Conservation (phyloP, 805 yeast genomes). For the Torulaspora franciscae region DNA sequence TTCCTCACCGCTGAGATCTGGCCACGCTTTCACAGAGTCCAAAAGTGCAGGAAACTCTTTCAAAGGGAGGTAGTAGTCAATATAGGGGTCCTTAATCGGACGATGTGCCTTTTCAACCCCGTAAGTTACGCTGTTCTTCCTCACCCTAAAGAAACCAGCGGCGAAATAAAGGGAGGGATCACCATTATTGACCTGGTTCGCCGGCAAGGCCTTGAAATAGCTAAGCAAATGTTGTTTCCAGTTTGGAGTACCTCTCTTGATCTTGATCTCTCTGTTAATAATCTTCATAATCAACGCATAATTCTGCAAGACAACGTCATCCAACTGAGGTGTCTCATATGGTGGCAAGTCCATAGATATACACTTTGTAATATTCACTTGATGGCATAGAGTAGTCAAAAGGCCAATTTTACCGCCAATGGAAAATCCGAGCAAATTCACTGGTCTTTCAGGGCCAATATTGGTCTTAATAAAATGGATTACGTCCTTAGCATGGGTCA, state of each 20-base stretch:
- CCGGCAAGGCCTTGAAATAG: constrained; percentile 19
- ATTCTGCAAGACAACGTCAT: constrained; percentile 20
- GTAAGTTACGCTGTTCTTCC: constrained; percentile 13
- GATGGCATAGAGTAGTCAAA: constrained; percentile 37
- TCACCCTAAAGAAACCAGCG: constrained; percentile 27
- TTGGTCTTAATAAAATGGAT: constrained; percentile 33
- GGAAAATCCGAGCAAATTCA: constrained; percentile 48
- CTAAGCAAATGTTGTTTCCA: constrained; percentile 24
- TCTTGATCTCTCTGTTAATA: constrained; percentile 18
- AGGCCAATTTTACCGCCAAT: constrained; percentile 60
- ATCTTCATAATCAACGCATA: constrained; percentile 23
- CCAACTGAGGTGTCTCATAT: constrained; percentile 22
- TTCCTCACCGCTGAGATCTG: constrained; percentile 12
- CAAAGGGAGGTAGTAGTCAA: constrained; percentile 23
- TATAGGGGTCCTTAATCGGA: constrained; percentile 12
- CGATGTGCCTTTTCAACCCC: constrained; percentile 7
- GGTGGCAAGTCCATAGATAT: constrained; percentile 42
- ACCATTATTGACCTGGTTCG: constrained; percentile 15
- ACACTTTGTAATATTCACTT: constrained; percentile 35
- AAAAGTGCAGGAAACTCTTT: constrained; percentile 27
- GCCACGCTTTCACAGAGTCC: constrained; percentile 25
- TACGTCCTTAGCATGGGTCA: constrained; percentile 42
- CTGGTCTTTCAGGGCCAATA: constrained; percentile 25
- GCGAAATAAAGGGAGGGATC: constrained; percentile 28
- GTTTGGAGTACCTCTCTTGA: constrained; percentile 19